phyloP scores from a whole-genome alignment of 192 early-diverging fungal genomes.

The Ambispora gerdemannii region DNA sequence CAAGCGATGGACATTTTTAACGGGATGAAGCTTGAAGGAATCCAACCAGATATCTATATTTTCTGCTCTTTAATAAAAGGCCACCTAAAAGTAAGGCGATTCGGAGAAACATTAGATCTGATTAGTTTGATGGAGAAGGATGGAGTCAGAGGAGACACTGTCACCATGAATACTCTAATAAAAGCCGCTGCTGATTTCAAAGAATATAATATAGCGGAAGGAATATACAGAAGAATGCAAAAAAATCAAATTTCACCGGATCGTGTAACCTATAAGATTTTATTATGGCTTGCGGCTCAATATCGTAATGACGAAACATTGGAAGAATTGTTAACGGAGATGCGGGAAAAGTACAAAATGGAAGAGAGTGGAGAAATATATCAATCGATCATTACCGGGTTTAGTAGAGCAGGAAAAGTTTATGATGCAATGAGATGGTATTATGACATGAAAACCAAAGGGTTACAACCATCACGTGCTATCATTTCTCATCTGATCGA shows the following conservation, averaged over 20 bases:
- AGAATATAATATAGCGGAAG: conserved; percentile 1
- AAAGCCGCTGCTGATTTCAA: not conserved
- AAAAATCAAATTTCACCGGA: not conserved
- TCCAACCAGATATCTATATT: conserved; percentile 31
- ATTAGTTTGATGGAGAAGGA: conserved; percentile 31
- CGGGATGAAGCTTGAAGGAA: conserved; percentile 32
- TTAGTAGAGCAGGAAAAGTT: not conserved
- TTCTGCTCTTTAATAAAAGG: conserved; percentile 29
- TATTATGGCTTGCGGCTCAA: conserved; percentile 23
- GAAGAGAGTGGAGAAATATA: not conserved
- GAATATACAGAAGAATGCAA: not conserved
- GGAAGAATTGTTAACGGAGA: conserved; percentile 8
- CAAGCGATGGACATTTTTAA: conserved; percentile 40
- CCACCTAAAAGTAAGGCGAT: not conserved
- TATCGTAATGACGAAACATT: not conserved
- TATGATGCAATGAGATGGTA: conserved; percentile 4
- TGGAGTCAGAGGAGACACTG: conserved; percentile 25
- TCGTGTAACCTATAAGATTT: not conserved
- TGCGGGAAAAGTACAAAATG: conserved; percentile 6
- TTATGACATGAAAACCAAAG: not conserved
- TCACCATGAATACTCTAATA: conserved; percentile 29
- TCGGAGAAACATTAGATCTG: conserved; percentile 16
- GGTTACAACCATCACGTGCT: not conserved
- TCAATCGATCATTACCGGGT: conserved; percentile 16
- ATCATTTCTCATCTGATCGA: not conserved